Base-by-base conservation (phyloP, 768 basidiomycete species). In the Tulasnella sp. region DNA sequence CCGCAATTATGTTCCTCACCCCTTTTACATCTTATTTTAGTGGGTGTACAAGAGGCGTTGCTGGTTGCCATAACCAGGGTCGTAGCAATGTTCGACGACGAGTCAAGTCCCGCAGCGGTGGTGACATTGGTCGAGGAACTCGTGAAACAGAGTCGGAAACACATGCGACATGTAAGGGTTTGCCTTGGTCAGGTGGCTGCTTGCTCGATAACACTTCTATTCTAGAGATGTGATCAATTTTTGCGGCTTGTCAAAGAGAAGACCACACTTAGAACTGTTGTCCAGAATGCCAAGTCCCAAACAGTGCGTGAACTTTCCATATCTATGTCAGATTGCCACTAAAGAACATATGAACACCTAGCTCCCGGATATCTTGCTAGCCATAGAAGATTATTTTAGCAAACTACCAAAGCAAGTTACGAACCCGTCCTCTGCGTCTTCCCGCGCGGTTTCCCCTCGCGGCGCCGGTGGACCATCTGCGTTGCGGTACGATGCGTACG, bases 201-300 rank as follows among this genome's bases (percentile, higher is more conserved):
- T 38, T 72, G 36, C 31, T 71, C 9, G n/a, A 31, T 52, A 24
- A 16, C 56, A 76, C 62, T 42, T 79, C 39, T 56, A 44, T 76
- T 75, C 44, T 82, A 95, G 94, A 89, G 93, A 78, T 94, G 93
- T 82, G 87, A 89, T 36, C 91, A 93, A 83, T 94, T 95, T 83
- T 81, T 90, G 40, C 85, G 85, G 16, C 84, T 93, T 21, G 86
- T 85, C 9, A 83, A 84, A 27, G 85, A 91, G 77, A 88, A 86
- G 81, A 84, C 86, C 14, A 80, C 85, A 7, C 87, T 94, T 27
- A 80, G 84, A 27, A 84, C 87, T 18, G 87, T 92, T 73, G 82
- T 92, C 56, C 84, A 86, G 3, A 85, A 83, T n/a, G 88, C 90
- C 39, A 83, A 84, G 52, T 90, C 91, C 1, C 86, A 89, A 75